A percentile compares a stretch with the other conserved stretches of the same genome.
Evolutionary conservation across 83 land plant genomes (phyloP).

Genomic region (Picea abies): DNA sequence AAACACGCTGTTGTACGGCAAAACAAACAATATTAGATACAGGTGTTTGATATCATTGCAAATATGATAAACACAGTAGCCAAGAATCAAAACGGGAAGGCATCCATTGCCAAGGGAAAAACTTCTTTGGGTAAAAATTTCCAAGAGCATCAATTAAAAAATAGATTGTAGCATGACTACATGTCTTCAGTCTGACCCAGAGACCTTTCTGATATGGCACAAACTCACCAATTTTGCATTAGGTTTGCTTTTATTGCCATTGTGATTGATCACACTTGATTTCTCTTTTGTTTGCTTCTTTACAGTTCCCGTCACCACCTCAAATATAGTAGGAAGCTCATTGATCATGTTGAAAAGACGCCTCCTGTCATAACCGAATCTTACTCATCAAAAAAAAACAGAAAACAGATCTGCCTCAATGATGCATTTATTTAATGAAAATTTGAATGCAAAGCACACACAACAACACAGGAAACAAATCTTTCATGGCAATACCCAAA

Average conservation of each 20-base stretch:
- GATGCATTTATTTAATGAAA: background rate
- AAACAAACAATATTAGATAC: background rate
- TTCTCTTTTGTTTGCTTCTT: constrained; percentile 37
- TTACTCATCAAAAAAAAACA: background rate
- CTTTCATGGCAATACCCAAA: background rate
- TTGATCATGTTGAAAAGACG: constrained; percentile 36
- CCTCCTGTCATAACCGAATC: constrained; percentile 20
- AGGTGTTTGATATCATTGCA: background rate
- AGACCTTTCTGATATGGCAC: background rate
- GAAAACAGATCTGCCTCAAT: background rate
- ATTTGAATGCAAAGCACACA: background rate
- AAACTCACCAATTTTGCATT: constrained; percentile 20
- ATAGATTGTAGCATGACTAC: background rate
- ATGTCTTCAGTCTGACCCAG: background rate
- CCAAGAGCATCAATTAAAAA: background rate
- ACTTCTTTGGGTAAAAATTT: background rate
- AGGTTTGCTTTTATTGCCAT: constrained; percentile 33
- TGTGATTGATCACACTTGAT: constrained; percentile 16
- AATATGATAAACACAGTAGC: background rate
- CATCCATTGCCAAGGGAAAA: background rate
- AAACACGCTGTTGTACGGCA: constrained; percentile 7
- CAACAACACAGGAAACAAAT: background rate
- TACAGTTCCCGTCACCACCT: constrained; percentile 31
- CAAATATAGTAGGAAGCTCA: constrained; percentile 38
- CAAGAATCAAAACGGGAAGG: background rate